A percentile compares a stretch with the other conserved stretches of the same genome.
phyloP scores from a whole-genome alignment of 2,329 filamentous ascomycete species.

The Penicillium fuscoglaucum region DNA sequence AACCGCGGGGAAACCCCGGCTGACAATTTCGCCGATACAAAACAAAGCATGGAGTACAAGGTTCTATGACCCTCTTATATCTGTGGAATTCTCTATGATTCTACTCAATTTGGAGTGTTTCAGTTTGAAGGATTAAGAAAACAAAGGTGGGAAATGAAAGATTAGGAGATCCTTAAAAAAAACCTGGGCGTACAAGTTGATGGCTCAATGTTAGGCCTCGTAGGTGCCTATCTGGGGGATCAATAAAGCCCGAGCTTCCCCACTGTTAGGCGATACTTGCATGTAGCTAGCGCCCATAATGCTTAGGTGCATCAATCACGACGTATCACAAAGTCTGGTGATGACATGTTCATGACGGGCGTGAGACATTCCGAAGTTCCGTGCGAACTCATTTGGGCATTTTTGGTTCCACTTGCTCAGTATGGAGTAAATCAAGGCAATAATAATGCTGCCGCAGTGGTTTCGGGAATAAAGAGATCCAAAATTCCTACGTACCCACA shows the following conservation, averaged over 20 bases:
- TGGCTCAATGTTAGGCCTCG: background rate
- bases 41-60: background rate
- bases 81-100: background rate
- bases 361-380: background rate
- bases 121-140: too few relatives aligned
- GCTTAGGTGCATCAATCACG: background rate
- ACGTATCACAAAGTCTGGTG: too few relatives aligned
- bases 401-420: background rate
- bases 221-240: background rate
- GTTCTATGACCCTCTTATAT: background rate
- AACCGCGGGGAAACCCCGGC: constrained; percentile 11
- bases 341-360: background rate
- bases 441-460: too few relatives aligned
- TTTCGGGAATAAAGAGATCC: too few relatives aligned
- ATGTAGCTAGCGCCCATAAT: background rate
- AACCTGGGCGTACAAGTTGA: background rate
- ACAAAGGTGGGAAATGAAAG: too few relatives aligned
- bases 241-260: background rate
- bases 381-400: background rate
- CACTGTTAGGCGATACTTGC: background rate
- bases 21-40: constrained; percentile 1
- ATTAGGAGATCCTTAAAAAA: too few relatives aligned
- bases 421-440: too few relatives aligned
- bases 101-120: background rate
- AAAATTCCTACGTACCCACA: too few relatives aligned